Evolutionary conservation across 176 grass and related monocot species (phyloP).

Genomic region (Lolium multiflorum): DNA sequence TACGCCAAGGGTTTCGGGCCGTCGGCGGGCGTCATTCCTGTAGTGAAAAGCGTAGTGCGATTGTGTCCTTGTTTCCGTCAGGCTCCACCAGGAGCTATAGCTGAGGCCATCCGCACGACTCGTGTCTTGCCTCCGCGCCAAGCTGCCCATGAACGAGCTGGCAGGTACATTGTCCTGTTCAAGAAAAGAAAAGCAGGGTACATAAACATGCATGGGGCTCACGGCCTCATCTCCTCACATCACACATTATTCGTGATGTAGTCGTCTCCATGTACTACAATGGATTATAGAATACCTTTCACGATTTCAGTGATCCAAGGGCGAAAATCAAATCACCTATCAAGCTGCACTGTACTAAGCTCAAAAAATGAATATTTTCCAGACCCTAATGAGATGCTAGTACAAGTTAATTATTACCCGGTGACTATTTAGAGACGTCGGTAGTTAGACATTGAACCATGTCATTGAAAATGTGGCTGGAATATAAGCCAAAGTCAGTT

Average conservation of each 20-base stretch:
- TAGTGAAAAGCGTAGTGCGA: not conserved
- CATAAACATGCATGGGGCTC: conserved; percentile 9
- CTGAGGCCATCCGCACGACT: not conserved
- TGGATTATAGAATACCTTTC: not conserved
- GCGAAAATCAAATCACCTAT: not conserved
- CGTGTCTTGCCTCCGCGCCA: not conserved
- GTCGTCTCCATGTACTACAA: not conserved
- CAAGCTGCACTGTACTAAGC: too few species aligned
- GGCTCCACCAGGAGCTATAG: not conserved
- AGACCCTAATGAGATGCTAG: too few species aligned
- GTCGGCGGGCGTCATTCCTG: too few species aligned
- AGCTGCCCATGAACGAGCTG: not conserved
- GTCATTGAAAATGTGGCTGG: too few species aligned
- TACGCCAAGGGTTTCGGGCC: too few species aligned
- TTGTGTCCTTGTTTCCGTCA: not conserved
- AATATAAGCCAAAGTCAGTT: too few species aligned
- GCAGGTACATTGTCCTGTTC: conserved; percentile 14
- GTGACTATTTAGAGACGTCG: too few species aligned
- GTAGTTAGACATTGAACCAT: too few species aligned
- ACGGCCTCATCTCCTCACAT: conserved; percentile 2
- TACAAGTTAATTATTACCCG: too few species aligned
- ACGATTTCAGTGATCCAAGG: not conserved
- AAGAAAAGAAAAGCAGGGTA: not conserved
- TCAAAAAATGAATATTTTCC: too few species aligned
- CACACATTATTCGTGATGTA: not conserved